Percentiles rank a stretch among this genome's conserved stretches.
Conservation (phyloP, 106 monocot species). For the Allium fistulosum region DNA sequence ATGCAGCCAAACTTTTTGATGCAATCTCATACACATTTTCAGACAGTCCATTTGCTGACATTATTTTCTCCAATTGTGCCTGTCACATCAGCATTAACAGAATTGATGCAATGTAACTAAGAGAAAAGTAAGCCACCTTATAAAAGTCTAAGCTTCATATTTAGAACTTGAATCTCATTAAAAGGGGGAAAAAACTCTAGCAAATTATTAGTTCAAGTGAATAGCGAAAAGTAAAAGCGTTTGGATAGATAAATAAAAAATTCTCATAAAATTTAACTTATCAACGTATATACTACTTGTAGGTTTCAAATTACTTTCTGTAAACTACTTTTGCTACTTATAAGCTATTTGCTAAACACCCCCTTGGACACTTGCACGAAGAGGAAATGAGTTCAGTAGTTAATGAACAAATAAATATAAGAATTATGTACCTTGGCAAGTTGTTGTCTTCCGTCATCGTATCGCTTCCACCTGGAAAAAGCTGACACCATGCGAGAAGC, state of each 20-base stretch:
- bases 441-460: conserved; percentile 68
- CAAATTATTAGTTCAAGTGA: background rate
- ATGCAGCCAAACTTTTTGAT: conserved; percentile 90
- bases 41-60: conserved; percentile 80
- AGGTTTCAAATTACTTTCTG: too few relatives aligned
- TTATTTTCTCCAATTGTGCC: conserved; percentile 87
- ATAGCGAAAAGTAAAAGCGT: background rate
- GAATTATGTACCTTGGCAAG: conserved; percentile 64
- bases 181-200: background rate
- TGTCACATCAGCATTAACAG: conserved; percentile 15
- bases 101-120: background rate
- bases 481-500: conserved; percentile 97
- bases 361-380: too few relatives aligned
- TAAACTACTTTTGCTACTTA: too few relatives aligned
- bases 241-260: too few relatives aligned
- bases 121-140: too few relatives aligned
- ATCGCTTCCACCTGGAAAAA: conserved; percentile 91
- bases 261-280: too few relatives aligned
- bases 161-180: too few relatives aligned
- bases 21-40: conserved; percentile 99
- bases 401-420: background rate
- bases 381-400: background rate
- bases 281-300: too few relatives aligned
- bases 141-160: background rate
- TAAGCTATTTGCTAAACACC: too few relatives aligned